Conservation (phyloP, 306 rosid species). For the Gleditsia sinensis region DNA sequence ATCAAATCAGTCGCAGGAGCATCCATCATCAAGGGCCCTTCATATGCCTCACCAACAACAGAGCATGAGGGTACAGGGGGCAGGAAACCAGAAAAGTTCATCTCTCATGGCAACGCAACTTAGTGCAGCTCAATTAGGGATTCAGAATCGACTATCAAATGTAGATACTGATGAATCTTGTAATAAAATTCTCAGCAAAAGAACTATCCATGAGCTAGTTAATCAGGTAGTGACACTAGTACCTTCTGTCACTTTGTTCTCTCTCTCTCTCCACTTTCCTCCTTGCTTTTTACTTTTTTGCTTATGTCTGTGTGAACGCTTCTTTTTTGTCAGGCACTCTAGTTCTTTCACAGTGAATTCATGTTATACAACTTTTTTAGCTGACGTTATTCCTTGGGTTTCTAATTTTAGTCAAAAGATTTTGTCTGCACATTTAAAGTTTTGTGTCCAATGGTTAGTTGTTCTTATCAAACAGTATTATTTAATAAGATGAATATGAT, state of each 20-base stretch:
- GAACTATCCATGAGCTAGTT: conserved; percentile 88
- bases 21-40: conserved; percentile 58
- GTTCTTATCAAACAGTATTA: conserved; percentile 6
- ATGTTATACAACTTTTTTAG: neutral
- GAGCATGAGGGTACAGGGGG: conserved; percentile 57
- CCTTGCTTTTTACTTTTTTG: neutral
- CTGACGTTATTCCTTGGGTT: neutral
- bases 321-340: neutral
- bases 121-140: conserved; percentile 47
- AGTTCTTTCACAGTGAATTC: neutral
- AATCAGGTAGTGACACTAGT: conserved; percentile 57
- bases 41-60: conserved; percentile 78
- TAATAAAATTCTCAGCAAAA: conserved; percentile 82
- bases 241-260: neutral
- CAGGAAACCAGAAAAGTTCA: conserved; percentile 65
- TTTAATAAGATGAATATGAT: conserved; percentile 7
- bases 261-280: neutral
- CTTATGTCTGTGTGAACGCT: neutral
- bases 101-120: conserved; percentile 59
- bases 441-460: neutral
- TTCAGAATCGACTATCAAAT: conserved; percentile 53
- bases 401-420: neutral
- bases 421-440: conserved; percentile 1
- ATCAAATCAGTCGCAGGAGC: conserved; percentile 66
- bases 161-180: conserved; percentile 69